Conservation (phyloP, 1,139 yeast species). For the Candida sp. region DNA sequence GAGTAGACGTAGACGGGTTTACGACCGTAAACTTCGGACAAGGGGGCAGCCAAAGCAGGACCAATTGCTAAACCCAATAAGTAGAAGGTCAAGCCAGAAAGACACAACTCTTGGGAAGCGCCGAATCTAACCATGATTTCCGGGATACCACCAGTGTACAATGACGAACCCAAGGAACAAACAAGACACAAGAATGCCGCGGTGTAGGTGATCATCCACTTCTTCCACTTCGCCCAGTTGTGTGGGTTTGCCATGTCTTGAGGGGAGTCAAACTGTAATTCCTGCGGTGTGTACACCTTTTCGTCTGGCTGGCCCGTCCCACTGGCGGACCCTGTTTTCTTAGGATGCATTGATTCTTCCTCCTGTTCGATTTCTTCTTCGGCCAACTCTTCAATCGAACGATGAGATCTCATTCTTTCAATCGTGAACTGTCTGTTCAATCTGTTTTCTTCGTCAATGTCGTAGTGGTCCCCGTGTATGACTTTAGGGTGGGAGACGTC, state of each 20-base stretch:
- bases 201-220: conserved; percentile 67
- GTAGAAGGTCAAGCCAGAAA: conserved; percentile 74
- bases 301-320: conserved; percentile 2
- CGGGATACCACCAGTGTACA: conserved; percentile 65
- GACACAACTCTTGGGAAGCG: conserved; percentile 59
- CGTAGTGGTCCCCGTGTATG: not conserved
- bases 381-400: conserved; percentile 21
- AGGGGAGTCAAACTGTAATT: conserved; percentile 65
- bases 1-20: conserved; percentile 62
- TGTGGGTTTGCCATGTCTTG: conserved; percentile 65
- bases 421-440: conserved; percentile 24
- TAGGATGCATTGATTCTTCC: conserved; percentile 1
- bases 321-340: not conserved
- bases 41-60: conserved; percentile 78
- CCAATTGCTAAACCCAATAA: conserved; percentile 73
- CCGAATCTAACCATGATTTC: conserved; percentile 50
- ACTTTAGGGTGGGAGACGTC: conserved; percentile 1
- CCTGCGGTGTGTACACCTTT: conserved; percentile 31
- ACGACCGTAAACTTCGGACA: conserved; percentile 78
- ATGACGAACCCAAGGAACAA: conserved; percentile 73
- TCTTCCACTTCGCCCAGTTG: conserved; percentile 66
- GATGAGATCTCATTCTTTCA: conserved; percentile 21
- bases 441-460: conserved; percentile 11
- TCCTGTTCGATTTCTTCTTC: conserved; percentile 11
- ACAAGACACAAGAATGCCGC: conserved; percentile 68